These are phyloP conservation scores for Penicillium sp. DNA, from an alignment of 2,329 filamentous ascomycete genomes.

Conservation along the genomic window DNA sequence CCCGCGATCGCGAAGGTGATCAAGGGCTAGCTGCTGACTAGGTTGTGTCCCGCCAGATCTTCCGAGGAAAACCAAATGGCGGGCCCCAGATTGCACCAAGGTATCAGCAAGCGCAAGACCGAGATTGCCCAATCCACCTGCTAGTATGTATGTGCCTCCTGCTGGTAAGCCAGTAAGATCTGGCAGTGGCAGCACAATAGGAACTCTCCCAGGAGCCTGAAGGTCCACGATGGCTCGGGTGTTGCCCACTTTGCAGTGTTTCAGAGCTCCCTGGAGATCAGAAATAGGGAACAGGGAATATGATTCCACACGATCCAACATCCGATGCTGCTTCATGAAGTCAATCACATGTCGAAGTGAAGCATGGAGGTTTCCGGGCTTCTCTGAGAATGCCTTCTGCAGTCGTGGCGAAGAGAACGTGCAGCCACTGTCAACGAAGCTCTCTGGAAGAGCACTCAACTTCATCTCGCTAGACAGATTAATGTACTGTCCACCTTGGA, in stretches of 20 bases:
- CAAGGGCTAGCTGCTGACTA: slow-evolving; percentile 13
- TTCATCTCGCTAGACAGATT: slow-evolving; percentile 19
- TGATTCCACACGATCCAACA: slow-evolving; percentile 12
- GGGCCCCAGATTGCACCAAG: slow-evolving; percentile 17
- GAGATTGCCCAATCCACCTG: slow-evolving; percentile 22
- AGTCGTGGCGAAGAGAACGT: slow-evolving; percentile 17
- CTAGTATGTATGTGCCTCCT: slow-evolving; percentile 19
- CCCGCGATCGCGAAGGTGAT: slow-evolving; percentile 11
- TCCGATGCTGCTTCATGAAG: slow-evolving; percentile 15
- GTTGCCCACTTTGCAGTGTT: slow-evolving; percentile 8
- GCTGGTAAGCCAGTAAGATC: slow-evolving; percentile 7
- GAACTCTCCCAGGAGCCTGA: slow-evolving; percentile 14
- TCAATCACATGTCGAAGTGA: slow-evolving; percentile 12
- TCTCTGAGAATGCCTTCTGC: slow-evolving; percentile 14
- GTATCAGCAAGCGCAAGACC: slow-evolving; percentile 21
- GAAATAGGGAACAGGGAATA: slow-evolving; percentile 11
- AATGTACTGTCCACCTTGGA: slow-evolving; percentile 17
- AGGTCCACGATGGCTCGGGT: slow-evolving; percentile 13
- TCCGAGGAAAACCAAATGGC: slow-evolving; percentile 23
- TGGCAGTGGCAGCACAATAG: slow-evolving; percentile 12
- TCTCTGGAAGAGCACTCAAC: slow-evolving; percentile 17
- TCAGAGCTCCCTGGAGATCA: slow-evolving; percentile 10
- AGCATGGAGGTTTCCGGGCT: slow-evolving; percentile 14
- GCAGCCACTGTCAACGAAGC: slow-evolving; percentile 18
- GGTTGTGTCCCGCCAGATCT: slow-evolving; percentile 15